Evolutionary conservation across 768 basidiomycete genomes (phyloP).

Genomic region (Russula earlei): DNA sequence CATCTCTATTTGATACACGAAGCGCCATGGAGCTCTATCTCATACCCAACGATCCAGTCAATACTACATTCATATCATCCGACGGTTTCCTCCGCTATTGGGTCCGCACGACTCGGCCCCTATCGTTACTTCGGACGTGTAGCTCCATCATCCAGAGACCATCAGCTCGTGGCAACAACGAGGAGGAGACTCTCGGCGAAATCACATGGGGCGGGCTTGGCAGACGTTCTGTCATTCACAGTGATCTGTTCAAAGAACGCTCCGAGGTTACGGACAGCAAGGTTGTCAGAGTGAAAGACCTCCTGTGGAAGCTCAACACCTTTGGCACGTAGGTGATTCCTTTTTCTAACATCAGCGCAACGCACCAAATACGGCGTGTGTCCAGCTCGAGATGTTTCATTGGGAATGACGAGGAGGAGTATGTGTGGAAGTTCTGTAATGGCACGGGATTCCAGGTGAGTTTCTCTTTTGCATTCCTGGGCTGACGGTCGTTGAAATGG

Average conservation of each 20-base stretch:
- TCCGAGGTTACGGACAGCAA: neutral
- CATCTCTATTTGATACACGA: neutral
- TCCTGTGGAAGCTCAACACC: conserved; percentile 12
- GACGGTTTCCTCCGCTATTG: conserved; percentile 44
- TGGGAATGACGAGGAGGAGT: conserved; percentile 19
- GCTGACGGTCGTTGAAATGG: neutral
- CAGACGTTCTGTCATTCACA: conserved; percentile 24
- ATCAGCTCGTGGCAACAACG: conserved; percentile 25
- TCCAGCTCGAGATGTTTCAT: conserved; percentile 17
- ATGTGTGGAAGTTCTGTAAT: conserved; percentile 19
- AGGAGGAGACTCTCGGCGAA: conserved; percentile 39
- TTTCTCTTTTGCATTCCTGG: neutral
- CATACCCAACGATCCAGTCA: conserved; percentile 40
- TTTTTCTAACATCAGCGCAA: neutral
- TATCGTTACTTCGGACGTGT: conserved; percentile 26
- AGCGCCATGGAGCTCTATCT: conserved; percentile 43
- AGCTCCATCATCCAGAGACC: conserved; percentile 37
- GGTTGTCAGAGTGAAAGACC: conserved; percentile 17
- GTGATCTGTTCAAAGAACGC: conserved; percentile 16
- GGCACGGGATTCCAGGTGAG: conserved; percentile 16
- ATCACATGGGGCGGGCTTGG: conserved; percentile 38
- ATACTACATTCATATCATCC: conserved; percentile 39
- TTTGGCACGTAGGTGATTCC: conserved; percentile 16
- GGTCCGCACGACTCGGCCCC: conserved; percentile 31
- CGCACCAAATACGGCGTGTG: neutral